Conservation (phyloP, 1,139 yeast species). For the Sugiyamaella japonica region DNA sequence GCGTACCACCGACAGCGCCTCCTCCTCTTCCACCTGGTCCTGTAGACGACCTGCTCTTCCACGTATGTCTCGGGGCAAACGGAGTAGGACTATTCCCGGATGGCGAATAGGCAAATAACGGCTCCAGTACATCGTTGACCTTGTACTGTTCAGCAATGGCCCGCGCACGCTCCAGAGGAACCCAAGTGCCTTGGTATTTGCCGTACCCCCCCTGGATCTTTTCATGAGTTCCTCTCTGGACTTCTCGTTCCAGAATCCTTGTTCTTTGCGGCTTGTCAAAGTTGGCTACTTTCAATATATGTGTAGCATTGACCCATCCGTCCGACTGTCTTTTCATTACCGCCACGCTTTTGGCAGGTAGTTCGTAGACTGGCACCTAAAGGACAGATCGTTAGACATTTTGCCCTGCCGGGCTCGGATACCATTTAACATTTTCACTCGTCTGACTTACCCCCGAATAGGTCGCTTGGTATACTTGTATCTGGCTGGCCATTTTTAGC, state of each 20-base stretch:
- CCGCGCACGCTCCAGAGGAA: slow-evolving; percentile 63
- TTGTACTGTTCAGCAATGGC: slow-evolving; percentile 66
- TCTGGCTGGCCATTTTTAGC: slow-evolving; percentile 13
- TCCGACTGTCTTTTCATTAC: slow-evolving; percentile 91
- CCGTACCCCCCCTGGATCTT: slow-evolving; percentile 98
- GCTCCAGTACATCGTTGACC: slow-evolving; percentile 63
- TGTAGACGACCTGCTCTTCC: slow-evolving; percentile 21
- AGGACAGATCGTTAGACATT: slow-evolving; percentile 12
- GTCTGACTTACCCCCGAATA: slow-evolving; percentile 39
- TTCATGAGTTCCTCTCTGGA: slow-evolving; percentile 82
- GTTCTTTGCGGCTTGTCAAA: slow-evolving; percentile 94
- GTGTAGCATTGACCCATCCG: slow-evolving; percentile 98
- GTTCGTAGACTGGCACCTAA: slow-evolving; percentile 82
- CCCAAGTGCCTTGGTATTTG: slow-evolving; percentile 97
- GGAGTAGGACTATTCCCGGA: slow-evolving; percentile 41
- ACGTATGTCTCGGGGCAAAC: slow-evolving; percentile 37
- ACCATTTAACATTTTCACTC: not conserved
- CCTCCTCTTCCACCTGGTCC: slow-evolving; percentile 4
- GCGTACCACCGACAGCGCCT: not conserved
- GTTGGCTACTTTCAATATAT: slow-evolving; percentile 88
- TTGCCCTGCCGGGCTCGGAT: no score
- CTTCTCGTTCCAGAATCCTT: slow-evolving; percentile 86
- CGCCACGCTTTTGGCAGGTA: slow-evolving; percentile 75
- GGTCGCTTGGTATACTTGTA: slow-evolving; percentile 38
- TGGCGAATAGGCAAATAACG: slow-evolving; percentile 56